Conservation (phyloP, 23 red algal genomes). For the Cyanidiococcus yangmingshanensis region DNA sequence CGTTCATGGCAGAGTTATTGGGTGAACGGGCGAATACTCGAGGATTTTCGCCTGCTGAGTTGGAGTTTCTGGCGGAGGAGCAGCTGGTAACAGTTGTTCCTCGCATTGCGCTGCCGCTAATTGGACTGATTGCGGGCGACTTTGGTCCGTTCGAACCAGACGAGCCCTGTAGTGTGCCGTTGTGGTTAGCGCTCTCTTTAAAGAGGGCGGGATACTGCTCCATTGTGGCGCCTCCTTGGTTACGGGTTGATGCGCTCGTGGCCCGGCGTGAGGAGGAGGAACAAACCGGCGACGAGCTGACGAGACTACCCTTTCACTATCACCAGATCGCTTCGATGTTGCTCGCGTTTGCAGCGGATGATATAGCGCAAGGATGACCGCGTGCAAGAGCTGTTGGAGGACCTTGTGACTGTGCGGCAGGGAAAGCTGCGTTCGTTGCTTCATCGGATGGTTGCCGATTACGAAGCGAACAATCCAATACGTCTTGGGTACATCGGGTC, state of each 20-base stretch:
- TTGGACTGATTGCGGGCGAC: slow-evolving; percentile 9
- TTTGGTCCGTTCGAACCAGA: neutral
- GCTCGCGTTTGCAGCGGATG: neutral
- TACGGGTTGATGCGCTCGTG: neutral
- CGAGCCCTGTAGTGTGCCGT: neutral
- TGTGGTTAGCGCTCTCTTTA: neutral
- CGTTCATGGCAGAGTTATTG: neutral
- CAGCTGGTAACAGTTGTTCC: neutral
- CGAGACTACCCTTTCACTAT: neutral
- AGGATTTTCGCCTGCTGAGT: neutral
- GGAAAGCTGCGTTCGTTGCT: neutral
- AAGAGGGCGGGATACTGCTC: neutral
- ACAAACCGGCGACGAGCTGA: neutral
- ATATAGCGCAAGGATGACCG: neutral
- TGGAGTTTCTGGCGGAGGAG: slow-evolving; percentile 12
- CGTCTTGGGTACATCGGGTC: slow-evolving; percentile 1
- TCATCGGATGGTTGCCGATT: neutral
- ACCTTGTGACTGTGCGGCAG: slow-evolving; percentile 1
- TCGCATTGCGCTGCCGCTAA: neutral
- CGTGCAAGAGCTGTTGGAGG: neutral
- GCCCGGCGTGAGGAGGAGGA: neutral
- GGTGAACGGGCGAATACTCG: neutral
- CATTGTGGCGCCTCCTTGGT: neutral
- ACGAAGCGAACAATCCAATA: neutral
- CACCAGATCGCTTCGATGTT: neutral